Evolutionary conservation across 2,329 filamentous ascomycete genomes (phyloP).

Genomic region (Fusarium zealandicum): DNA sequence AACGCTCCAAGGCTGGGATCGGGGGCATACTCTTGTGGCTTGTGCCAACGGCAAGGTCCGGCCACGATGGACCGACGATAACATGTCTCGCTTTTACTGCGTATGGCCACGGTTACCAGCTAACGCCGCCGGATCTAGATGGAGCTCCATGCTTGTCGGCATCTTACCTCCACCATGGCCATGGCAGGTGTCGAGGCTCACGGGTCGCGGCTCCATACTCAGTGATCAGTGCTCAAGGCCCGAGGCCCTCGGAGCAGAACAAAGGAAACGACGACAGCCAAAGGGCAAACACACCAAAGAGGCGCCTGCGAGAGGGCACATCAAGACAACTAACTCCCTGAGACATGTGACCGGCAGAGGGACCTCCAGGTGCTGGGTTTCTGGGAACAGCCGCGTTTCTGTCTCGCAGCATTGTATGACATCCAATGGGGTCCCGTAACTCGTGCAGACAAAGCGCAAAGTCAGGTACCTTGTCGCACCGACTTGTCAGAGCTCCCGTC

Average conservation of each 20-base stretch:
- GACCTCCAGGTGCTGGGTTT: slow-evolving; percentile 8
- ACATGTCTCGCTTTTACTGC: slow-evolving; percentile 5
- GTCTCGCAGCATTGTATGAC: slow-evolving; percentile 3
- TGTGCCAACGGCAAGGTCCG: slow-evolving; percentile 36
- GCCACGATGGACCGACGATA: slow-evolving; percentile 32
- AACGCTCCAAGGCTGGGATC: slow-evolving; percentile 18
- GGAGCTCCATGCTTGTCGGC: slow-evolving; percentile 10
- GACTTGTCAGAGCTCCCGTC: slow-evolving; percentile 13
- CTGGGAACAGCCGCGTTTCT: slow-evolving; percentile 9
- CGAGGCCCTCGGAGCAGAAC: not conserved
- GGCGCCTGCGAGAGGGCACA: not conserved
- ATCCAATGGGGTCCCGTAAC: slow-evolving; percentile 11
- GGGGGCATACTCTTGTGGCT: slow-evolving; percentile 29
- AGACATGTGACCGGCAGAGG: slow-evolving; percentile 9
- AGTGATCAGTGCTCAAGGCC: not conserved
- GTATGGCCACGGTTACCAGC: not conserved
- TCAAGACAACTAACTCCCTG: slow-evolving; percentile 1
- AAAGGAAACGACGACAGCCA: not conserved
- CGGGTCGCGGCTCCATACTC: too few relatives aligned
- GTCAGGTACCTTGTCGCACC: slow-evolving; percentile 20
- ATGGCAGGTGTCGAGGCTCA: not conserved
- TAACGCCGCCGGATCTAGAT: slow-evolving; percentile 7
- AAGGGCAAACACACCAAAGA: not conserved
- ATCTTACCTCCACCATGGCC: too few relatives aligned
- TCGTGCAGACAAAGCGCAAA: slow-evolving; percentile 13